phyloP scores from a whole-genome alignment of 495 filamentous ascomycete genomes.

The Aspergillus haitiensis region DNA sequence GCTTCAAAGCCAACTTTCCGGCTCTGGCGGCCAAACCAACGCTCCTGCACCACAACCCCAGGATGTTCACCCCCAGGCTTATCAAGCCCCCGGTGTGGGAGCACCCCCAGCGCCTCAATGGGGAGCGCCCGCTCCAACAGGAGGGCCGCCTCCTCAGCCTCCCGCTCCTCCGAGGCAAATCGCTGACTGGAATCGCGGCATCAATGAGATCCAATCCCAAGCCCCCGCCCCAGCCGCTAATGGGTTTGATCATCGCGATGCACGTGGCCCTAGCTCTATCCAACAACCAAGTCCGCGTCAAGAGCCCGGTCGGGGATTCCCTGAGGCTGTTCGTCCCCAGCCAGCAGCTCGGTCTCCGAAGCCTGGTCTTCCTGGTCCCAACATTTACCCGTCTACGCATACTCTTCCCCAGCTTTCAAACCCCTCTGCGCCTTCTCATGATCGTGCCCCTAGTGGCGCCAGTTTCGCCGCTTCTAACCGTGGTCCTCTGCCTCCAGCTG shows the following conservation, averaged over 20 bases:
- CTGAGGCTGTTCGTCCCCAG: conserved; percentile 65
- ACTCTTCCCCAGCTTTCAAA: conserved; percentile 62
- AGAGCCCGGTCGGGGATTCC: conserved; percentile 70
- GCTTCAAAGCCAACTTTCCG: conserved; percentile 72
- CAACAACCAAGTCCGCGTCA: conserved; percentile 69
- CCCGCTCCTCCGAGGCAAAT: conserved; percentile 60
- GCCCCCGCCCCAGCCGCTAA: conserved; percentile 66
- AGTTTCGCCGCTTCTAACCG: conserved; percentile 35
- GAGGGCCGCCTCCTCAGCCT: conserved; percentile 59
- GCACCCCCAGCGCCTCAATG: conserved; percentile 82
- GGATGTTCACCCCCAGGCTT: conserved; percentile 84
- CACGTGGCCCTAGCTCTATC: conserved; percentile 61
- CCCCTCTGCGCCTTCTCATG: conserved; percentile 51
- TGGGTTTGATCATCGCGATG: conserved; percentile 76
- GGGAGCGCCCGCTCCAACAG: conserved; percentile 67
- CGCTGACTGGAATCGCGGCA: conserved; percentile 72
- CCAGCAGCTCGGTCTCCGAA: conserved; percentile 65
- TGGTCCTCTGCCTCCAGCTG: conserved; percentile 42
- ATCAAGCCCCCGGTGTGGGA: conserved; percentile 69
- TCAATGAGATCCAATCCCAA: conserved; percentile 70
- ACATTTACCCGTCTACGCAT: conserved; percentile 61
- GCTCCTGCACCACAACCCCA: conserved; percentile 74
- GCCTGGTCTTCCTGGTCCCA: conserved; percentile 55
- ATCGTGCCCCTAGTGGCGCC: conserved; percentile 57
- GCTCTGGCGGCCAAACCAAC: conserved; percentile 63